phyloP scores from a whole-genome alignment of 1,139 yeast genomes.

The Candida sp. region DNA sequence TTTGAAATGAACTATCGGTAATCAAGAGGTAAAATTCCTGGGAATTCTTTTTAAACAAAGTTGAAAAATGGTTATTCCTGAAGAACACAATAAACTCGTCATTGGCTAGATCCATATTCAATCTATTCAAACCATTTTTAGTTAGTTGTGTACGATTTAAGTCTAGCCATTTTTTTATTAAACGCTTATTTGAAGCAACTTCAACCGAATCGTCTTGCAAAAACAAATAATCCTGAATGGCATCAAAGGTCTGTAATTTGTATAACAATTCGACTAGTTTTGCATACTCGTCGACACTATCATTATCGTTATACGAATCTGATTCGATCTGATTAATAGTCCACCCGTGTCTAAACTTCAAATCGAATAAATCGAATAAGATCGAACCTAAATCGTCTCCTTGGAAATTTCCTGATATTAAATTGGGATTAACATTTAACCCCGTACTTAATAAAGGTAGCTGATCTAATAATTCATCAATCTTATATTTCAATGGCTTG shows the following conservation, averaged over 20 bases:
- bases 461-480: constrained; percentile 38
- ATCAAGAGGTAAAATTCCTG: constrained; percentile 57
- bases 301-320: neutral
- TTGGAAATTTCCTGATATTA: constrained; percentile 60
- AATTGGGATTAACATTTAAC: constrained; percentile 66
- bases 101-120: constrained; percentile 37
- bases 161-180: constrained; percentile 39
- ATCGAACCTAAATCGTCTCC: constrained; percentile 29
- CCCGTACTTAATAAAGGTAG: constrained; percentile 74
- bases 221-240: constrained; percentile 39
- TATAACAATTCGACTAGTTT: constrained; percentile 18
- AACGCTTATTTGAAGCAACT: constrained; percentile 11
- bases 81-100: constrained; percentile 61
- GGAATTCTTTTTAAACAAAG: constrained; percentile 54
- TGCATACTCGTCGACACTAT: constrained; percentile 15
- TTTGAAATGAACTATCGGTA: constrained; percentile 66
- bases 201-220: constrained; percentile 10
- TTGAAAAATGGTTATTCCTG: constrained; percentile 82
- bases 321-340: constrained; percentile 24
- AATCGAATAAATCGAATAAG: constrained; percentile 36
- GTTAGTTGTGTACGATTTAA: constrained; percentile 72
- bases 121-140: constrained; percentile 48
- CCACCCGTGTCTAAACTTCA: constrained; percentile 53
- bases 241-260: constrained; percentile 39
- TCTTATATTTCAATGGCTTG: constrained; percentile 12